These are phyloP conservation scores for Wickerhamomyces bovis DNA, from an alignment of 805 yeast species.

Conservation along the genomic window DNA sequence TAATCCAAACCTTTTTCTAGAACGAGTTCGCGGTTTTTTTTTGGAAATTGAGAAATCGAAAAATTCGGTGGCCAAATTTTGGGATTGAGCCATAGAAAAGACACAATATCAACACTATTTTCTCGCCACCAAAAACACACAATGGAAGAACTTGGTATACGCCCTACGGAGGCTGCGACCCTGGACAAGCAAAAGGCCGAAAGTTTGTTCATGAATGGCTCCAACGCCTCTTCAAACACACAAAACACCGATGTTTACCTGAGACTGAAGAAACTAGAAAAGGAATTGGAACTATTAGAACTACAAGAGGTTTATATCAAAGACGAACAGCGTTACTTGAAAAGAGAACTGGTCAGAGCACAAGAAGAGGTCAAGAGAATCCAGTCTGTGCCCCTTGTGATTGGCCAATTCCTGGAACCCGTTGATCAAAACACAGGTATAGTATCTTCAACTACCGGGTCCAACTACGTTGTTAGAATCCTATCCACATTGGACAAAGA, in stretches of 20 bases:
- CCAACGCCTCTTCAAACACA: conserved; percentile 14
- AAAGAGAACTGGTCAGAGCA: conserved; percentile 90
- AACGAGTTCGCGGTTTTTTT: conserved; percentile 5
- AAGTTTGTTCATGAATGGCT: conserved; percentile 22
- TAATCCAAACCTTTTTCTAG: not conserved
- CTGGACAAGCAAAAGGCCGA: conserved; percentile 28
- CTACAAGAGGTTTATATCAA: conserved; percentile 96
- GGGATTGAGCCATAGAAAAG: not conserved
- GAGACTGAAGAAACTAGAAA: conserved; percentile 80
- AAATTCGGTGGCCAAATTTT: conserved; percentile 16
- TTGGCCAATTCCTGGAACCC: conserved; percentile 97
- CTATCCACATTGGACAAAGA: conserved; percentile 93
- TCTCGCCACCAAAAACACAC: not conserved
- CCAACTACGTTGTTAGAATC: conserved; percentile 93
- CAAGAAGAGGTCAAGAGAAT: conserved; percentile 98
- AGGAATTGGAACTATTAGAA: conserved; percentile 75
- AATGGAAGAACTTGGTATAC: conserved; percentile 64
- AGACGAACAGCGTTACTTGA: conserved; percentile 95
- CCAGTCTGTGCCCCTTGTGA: conserved; percentile 94
- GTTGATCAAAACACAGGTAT: conserved; percentile 95
- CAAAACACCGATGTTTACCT: conserved; percentile 61
- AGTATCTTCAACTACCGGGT: conserved; percentile 95
- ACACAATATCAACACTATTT: not conserved
- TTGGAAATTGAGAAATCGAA: conserved; percentile 7
- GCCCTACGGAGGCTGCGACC: conserved; percentile 27